Conservation (phyloP, 1,139 yeast species). For the Hanseniaspora sp. region DNA sequence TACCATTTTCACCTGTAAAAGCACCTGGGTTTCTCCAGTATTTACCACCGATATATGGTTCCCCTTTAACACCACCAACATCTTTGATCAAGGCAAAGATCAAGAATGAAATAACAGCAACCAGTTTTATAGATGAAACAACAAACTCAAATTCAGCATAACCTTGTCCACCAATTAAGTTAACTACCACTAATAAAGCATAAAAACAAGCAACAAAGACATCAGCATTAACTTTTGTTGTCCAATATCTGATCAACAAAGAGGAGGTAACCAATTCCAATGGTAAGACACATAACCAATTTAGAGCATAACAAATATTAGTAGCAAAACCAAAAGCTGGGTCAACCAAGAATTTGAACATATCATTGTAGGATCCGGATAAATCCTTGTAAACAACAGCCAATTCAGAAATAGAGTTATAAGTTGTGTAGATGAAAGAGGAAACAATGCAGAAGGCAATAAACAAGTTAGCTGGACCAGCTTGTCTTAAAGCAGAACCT, state of each 20-base stretch:
- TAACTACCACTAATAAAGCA: constrained; percentile 43
- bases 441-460: constrained; percentile 62
- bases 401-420: constrained; percentile 78
- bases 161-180: constrained; percentile 60
- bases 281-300: constrained; percentile 69
- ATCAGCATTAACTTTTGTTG: constrained; percentile 47
- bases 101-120: constrained; percentile 54
- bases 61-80: constrained; percentile 57
- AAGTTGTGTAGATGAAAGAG: constrained; percentile 58
- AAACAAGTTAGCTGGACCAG: constrained; percentile 73
- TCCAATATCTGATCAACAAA: constrained; percentile 60
- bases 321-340: constrained; percentile 69
- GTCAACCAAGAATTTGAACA: constrained; percentile 55
- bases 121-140: constrained; percentile 47
- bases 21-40: constrained; percentile 61
- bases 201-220: constrained; percentile 61
- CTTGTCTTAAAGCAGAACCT: constrained; percentile 52
- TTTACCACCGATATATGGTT: constrained; percentile 51
- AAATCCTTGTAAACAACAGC: constrained; percentile 65
- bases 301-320: constrained; percentile 71
- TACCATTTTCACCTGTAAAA: constrained; percentile 26
- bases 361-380: constrained; percentile 67
- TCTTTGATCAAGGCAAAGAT: constrained; percentile 51
- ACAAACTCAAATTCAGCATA: constrained; percentile 66
- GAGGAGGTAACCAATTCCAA: constrained; percentile 70